These are phyloP conservation scores for Azolla pinnata DNA, from an alignment of 75 land plant species.

Conservation along the genomic window DNA sequence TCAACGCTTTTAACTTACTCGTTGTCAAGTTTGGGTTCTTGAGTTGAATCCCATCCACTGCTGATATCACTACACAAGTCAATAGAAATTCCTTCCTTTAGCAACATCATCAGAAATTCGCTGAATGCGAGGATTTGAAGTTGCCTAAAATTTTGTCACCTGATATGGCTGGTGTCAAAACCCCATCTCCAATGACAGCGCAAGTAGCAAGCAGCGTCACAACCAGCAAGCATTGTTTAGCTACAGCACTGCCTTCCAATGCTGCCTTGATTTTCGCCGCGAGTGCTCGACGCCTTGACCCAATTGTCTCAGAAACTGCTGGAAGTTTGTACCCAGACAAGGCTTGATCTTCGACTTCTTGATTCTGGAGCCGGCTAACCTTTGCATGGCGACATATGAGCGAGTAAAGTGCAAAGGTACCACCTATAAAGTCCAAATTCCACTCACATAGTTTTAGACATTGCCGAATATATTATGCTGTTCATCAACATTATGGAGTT, in stretches of 20 bases:
- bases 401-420: conserved; percentile 63
- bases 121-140: not conserved
- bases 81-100: not conserved
- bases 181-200: conserved; percentile 25
- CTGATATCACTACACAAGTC: conserved; percentile 50
- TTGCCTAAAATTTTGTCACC: conserved; percentile 25
- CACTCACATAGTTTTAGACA: too few relatives aligned
- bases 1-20: conserved; percentile 17
- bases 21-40: conserved; percentile 13
- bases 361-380: conserved; percentile 33
- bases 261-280: conserved; percentile 19
- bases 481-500: too few relatives aligned
- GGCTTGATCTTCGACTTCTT: conserved; percentile 31
- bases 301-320: too few relatives aligned
- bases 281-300: not conserved
- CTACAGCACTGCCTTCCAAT: conserved; percentile 28
- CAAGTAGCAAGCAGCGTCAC: conserved; percentile 19
- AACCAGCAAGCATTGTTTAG: conserved; percentile 17
- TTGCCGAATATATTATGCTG: too few relatives aligned
- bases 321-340: conserved; percentile 37
- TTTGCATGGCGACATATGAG: conserved; percentile 51
- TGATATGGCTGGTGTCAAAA: conserved; percentile 45
- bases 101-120: not conserved
- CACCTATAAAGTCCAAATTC: conserved; percentile 49
- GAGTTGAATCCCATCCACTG: conserved; percentile 47